A percentile compares a stretch with the other conserved stretches of the same genome.
Evolutionary conservation across 192 early-diverging fungal genomes (phyloP).

Genomic region (Spizellomyces sp.): DNA sequence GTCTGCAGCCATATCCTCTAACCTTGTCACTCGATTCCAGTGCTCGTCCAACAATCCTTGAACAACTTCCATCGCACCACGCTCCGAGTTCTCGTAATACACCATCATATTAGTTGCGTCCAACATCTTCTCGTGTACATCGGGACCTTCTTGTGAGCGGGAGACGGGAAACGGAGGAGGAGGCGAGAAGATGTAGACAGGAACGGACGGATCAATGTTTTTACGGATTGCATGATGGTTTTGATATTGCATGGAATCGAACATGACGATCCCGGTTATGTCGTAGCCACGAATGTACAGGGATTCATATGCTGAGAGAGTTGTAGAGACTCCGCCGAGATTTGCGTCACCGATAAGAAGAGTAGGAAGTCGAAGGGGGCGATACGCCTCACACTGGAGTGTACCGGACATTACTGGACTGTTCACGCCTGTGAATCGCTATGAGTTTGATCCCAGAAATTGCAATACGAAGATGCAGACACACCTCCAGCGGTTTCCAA

Average conservation of each 20-base stretch:
- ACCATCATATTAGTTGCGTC: slow-evolving; percentile 59
- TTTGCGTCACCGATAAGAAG: slow-evolving; percentile 74
- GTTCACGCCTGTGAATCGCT: slow-evolving; percentile 53
- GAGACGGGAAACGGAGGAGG: slow-evolving; percentile 43
- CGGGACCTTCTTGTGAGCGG: neutral
- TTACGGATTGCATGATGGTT: slow-evolving; percentile 57
- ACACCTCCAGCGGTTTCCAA: slow-evolving; percentile 81
- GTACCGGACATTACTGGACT: slow-evolving; percentile 76
- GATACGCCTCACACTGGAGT: slow-evolving; percentile 70
- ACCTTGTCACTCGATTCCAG: slow-evolving; percentile 51
- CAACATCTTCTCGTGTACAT: slow-evolving; percentile 28
- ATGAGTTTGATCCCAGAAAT: slow-evolving; percentile 18
- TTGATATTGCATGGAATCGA: slow-evolving; percentile 54
- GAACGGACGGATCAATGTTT: slow-evolving; percentile 23
- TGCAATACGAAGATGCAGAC: neutral
- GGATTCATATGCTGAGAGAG: slow-evolving; percentile 73
- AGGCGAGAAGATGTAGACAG: slow-evolving; percentile 36
- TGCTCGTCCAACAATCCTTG: slow-evolving; percentile 51
- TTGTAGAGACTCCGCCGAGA: slow-evolving; percentile 84
- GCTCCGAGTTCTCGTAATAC: slow-evolving; percentile 59
- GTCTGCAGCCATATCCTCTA: slow-evolving; percentile 54
- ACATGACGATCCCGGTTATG: slow-evolving; percentile 67
- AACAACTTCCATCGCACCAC: slow-evolving; percentile 47
- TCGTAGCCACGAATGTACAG: slow-evolving; percentile 71
- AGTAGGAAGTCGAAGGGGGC: slow-evolving; percentile 67